phyloP scores from a whole-genome alignment of 768 basidiomycete species.

The Russula virescens region DNA sequence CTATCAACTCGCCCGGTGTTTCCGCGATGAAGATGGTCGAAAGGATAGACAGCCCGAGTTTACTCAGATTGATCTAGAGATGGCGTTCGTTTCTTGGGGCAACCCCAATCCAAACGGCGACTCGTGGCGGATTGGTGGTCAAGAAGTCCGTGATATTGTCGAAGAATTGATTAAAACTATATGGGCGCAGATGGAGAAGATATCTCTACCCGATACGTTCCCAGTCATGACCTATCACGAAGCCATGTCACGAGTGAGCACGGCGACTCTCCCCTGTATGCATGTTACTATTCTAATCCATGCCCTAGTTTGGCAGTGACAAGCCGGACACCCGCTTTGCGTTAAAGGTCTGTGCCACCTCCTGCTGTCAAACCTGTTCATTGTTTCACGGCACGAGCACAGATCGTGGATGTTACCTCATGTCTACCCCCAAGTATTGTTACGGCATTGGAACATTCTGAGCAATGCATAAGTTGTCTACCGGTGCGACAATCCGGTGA shows the following conservation, averaged over 20 bases:
- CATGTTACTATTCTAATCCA: conserved; percentile 24
- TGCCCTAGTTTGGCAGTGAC: conserved; percentile 78
- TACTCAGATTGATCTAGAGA: conserved; percentile 94
- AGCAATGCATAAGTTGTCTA: conserved; percentile 32
- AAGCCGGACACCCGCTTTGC: conserved; percentile 91
- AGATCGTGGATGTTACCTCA: conserved; percentile 35
- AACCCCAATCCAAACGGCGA: conserved; percentile 27
- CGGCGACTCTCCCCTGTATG: conserved; percentile 3
- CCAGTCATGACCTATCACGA: conserved; percentile 82
- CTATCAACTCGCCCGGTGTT: conserved; percentile 90
- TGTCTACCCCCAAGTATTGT: conserved; percentile 30
- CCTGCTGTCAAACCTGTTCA: neutral
- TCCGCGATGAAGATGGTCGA: conserved; percentile 92
- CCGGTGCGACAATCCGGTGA: conserved; percentile 29
- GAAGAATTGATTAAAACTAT: conserved; percentile 69
- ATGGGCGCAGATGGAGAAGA: conserved; percentile 66
- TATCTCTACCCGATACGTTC: conserved; percentile 58
- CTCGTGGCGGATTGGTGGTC: conserved; percentile 81
- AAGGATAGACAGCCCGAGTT: conserved; percentile 97
- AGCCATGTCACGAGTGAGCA: conserved; percentile 80
- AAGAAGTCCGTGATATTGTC: conserved; percentile 71
- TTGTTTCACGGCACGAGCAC: conserved; percentile 1
- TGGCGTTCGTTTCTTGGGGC: conserved; percentile 91
- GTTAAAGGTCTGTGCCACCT: conserved; percentile 57
- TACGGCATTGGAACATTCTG: conserved; percentile 26